phyloP scores from a whole-genome alignment of 805 yeast genomes.

The Kuraishia ogatae region DNA sequence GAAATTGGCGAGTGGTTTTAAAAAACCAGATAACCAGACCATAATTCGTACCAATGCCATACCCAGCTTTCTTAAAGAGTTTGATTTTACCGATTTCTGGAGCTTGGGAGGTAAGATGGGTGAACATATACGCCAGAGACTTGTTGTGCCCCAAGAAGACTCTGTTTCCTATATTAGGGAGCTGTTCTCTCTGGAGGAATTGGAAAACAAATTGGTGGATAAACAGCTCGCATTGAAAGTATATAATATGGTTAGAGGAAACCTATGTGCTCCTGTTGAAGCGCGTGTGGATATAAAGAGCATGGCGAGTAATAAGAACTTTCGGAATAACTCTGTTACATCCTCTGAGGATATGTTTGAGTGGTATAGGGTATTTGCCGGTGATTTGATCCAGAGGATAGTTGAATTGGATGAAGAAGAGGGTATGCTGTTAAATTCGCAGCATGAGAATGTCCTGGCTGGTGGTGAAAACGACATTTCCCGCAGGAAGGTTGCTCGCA shows the following conservation, averaged over 20 bases:
- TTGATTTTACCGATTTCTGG: slow-evolving; percentile 70
- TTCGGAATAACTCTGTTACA: slow-evolving; percentile 46
- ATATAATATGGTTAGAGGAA: slow-evolving; percentile 59
- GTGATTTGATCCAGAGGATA: slow-evolving; percentile 66
- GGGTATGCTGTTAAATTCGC: slow-evolving; percentile 2
- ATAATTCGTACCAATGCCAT: slow-evolving; percentile 45
- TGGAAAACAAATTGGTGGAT: slow-evolving; percentile 28
- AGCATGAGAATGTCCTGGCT: slow-evolving; percentile 12
- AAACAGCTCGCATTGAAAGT: slow-evolving; percentile 43
- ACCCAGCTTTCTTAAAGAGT: slow-evolving; percentile 44
- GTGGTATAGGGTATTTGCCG: slow-evolving; percentile 81
- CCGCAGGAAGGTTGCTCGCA: slow-evolving; percentile 13
- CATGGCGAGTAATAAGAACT: slow-evolving; percentile 85
- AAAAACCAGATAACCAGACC: slow-evolving; percentile 85
- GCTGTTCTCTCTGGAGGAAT: slow-evolving; percentile 30
- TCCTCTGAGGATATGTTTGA: slow-evolving; percentile 48
- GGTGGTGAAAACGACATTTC: slow-evolving; percentile 7
- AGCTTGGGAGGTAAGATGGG: slow-evolving; percentile 92
- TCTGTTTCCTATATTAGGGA: slow-evolving; percentile 45
- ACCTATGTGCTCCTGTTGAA: slow-evolving; percentile 41
- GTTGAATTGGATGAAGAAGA: slow-evolving; percentile 68
- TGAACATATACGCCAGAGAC: slow-evolving; percentile 36
- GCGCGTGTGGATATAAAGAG: slow-evolving; percentile 62
- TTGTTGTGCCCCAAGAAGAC: slow-evolving; percentile 41
- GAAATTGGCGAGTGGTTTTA: slow-evolving; percentile 77